Percentiles rank a stretch among this genome's conserved stretches.
Conservation (phyloP, 306 rosid species). For the Ormosia emarginata region DNA sequence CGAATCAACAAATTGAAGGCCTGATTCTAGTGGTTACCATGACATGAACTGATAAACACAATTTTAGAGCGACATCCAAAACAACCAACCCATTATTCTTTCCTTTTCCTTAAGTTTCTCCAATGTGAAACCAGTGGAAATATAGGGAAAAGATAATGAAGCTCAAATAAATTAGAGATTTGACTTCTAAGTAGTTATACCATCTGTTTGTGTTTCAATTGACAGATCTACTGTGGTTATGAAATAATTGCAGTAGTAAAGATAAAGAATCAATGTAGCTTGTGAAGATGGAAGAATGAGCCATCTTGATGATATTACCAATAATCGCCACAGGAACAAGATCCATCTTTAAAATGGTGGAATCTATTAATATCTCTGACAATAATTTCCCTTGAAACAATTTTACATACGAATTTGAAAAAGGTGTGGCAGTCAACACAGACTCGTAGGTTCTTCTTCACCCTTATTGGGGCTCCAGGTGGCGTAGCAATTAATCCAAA, state of each 20-base stretch:
- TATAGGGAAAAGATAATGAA: neutral
- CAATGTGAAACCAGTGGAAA: neutral
- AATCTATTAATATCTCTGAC: conserved; percentile 80
- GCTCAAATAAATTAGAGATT: neutral
- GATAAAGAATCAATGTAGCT: neutral
- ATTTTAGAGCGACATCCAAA: neutral
- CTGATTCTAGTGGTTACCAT: neutral
- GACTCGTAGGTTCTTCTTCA: conserved; percentile 84
- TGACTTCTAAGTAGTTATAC: neutral
- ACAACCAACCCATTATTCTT: neutral
- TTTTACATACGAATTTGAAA: conserved; percentile 60
- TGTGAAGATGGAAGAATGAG: neutral
- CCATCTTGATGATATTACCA: conserved; percentile 50
- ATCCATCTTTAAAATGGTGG: conserved; percentile 83
- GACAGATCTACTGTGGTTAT: neutral
- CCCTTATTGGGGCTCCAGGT: conserved; percentile 66
- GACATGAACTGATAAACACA: neutral
- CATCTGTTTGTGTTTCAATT: conserved; percentile 3
- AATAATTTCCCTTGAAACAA: conserved; percentile 71
- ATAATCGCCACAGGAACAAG: conserved; percentile 89
- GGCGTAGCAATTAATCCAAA: conserved; percentile 76
- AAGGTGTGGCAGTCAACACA: conserved; percentile 81
- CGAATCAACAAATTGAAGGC: conserved; percentile 24
- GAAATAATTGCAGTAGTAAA: neutral
- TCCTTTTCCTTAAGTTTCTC: neutral